Percentiles rank a stretch among this genome's conserved stretches.
phyloP scores from a whole-genome alignment of 306 rosid species.

The Datisca glomerata region DNA sequence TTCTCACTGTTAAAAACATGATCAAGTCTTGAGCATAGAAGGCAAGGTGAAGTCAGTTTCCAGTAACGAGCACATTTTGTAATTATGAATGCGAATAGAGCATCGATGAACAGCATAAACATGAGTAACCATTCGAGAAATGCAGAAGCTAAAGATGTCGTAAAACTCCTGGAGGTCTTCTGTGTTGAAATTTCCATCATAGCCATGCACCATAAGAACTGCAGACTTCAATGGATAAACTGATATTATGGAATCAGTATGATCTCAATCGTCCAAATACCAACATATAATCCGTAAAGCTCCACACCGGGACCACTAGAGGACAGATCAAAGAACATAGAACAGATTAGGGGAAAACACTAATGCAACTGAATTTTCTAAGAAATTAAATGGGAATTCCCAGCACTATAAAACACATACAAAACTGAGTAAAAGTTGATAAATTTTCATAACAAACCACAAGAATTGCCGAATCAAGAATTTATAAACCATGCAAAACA shows the following conservation, averaged over 20 bases:
- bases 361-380: too few relatives aligned
- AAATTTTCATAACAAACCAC: too few relatives aligned
- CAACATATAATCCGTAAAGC: too few relatives aligned
- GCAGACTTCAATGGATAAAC: slow-evolving; percentile 13
- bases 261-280: slow-evolving; percentile 22
- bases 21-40: slow-evolving; percentile 90
- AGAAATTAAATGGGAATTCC: too few relatives aligned
- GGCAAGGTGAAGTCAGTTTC: slow-evolving; percentile 58
- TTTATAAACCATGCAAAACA: too few relatives aligned
- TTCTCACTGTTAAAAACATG: slow-evolving; percentile 58
- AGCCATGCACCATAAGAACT: slow-evolving; percentile 26
- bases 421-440: too few relatives aligned
- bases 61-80: slow-evolving; percentile 56
- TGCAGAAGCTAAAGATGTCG: slow-evolving; percentile 46
- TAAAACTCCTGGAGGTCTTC: slow-evolving; percentile 11
- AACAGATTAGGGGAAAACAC: too few relatives aligned
- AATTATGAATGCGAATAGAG: slow-evolving; percentile 50
- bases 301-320: too few relatives aligned
- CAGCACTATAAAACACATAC: too few relatives aligned
- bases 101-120: slow-evolving; percentile 42
- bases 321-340: too few relatives aligned
- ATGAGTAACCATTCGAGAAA: slow-evolving; percentile 79
- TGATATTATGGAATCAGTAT: slow-evolving; percentile 15
- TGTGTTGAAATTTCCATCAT: slow-evolving; percentile 22
- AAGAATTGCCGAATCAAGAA: too few relatives aligned